phyloP scores from a whole-genome alignment of 768 basidiomycete genomes.

The Termitomyces bulborhizus region DNA sequence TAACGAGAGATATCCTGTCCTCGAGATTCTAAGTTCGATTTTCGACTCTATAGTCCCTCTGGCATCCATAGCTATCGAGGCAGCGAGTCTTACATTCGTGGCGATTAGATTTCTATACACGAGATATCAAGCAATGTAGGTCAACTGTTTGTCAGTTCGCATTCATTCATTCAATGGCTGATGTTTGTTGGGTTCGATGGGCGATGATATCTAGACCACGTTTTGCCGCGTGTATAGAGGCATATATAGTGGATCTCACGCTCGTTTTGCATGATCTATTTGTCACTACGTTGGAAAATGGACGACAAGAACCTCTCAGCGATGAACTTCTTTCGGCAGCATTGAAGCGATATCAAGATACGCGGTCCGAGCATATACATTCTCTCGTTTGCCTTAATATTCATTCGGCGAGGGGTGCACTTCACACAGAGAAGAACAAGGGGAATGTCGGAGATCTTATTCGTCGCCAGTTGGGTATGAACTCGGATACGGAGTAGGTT shows the following conservation, averaged over 20 bases:
- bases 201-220: background rate
- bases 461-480: background rate
- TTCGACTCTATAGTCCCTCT: background rate
- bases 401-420: background rate
- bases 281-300: background rate
- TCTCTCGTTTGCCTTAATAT: background rate
- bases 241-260: conserved; percentile 17
- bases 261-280: conserved; percentile 13
- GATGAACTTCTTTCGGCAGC: background rate
- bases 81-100: background rate
- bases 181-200: background rate
- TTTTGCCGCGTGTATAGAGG: conserved; percentile 5
- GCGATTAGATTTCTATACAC: background rate
- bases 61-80: conserved; percentile 2
- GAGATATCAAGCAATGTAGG: background rate
- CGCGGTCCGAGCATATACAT: background rate
- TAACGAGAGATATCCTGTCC: background rate
- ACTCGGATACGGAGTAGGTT: background rate
- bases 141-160: background rate
- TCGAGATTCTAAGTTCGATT: background rate
- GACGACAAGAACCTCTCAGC: background rate
- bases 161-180: too few species aligned
- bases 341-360: background rate
- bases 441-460: background rate
- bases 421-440: background rate